Evolutionary conservation across 2,329 filamentous ascomycete species (phyloP).

Genomic region (Oidium heveae): DNA sequence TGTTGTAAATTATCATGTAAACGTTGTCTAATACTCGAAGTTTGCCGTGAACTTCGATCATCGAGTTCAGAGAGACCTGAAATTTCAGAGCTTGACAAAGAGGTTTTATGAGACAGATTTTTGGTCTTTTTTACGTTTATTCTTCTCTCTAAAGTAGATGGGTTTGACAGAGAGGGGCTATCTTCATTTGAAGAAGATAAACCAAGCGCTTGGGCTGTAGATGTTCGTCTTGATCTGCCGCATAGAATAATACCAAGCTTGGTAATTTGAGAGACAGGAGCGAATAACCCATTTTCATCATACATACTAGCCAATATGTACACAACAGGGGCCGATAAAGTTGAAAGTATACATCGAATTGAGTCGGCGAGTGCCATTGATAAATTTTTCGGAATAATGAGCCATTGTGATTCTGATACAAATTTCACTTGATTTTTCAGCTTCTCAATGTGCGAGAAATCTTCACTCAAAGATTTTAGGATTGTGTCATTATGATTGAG

Average conservation of each 20-base stretch:
- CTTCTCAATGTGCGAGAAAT: background rate
- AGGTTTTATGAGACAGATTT: background rate
- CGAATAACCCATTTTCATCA: slow-evolving; percentile 55
- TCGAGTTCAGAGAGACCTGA: slow-evolving; percentile 34
- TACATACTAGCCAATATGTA: slow-evolving; percentile 69
- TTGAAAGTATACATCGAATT: slow-evolving; percentile 53
- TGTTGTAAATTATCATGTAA: slow-evolving; percentile 36
- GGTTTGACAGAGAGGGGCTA: background rate
- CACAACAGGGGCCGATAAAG: slow-evolving; percentile 53
- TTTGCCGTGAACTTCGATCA: slow-evolving; percentile 12
- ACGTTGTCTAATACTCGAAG: slow-evolving; percentile 19
- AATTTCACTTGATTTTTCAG: background rate
- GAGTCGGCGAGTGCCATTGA: slow-evolving; percentile 48
- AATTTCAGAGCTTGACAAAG: background rate
- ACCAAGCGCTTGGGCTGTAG: slow-evolving; percentile 13
- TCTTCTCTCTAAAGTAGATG: background rate
- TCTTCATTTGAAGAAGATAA: slow-evolving; percentile 8
- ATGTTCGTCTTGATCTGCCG: slow-evolving; percentile 14
- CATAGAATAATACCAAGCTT: slow-evolving; percentile 29
- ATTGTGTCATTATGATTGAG: background rate
- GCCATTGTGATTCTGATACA: slow-evolving; percentile 20
- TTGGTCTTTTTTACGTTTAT: background rate
- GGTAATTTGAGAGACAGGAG: slow-evolving; percentile 47
- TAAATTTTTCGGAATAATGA: slow-evolving; percentile 39
- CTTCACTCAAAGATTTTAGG: background rate